These are phyloP conservation scores for Echria macrotheca DNA, from an alignment of 495 filamentous ascomycete genomes.

Conservation along the genomic window DNA sequence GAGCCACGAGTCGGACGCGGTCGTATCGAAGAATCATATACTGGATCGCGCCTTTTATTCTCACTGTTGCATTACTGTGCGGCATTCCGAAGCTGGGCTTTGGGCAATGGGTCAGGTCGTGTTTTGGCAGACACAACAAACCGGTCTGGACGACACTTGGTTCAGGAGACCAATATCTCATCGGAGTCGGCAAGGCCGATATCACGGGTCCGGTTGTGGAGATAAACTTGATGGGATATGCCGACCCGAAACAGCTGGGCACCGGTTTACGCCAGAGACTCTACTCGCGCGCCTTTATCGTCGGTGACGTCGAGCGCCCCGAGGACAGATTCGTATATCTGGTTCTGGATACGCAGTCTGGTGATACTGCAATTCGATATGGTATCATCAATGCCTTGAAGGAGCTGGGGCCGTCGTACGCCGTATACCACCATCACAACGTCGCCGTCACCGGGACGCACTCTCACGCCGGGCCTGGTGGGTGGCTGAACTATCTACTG, in stretches of 20 bases:
- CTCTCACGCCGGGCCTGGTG: slow-evolving; percentile 85
- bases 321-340: slow-evolving; percentile 81
- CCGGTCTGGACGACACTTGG: too few species aligned
- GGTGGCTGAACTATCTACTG: slow-evolving; percentile 93
- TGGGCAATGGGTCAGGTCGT: background rate
- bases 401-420: slow-evolving; percentile 45
- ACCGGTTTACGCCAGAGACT: slow-evolving; percentile 79
- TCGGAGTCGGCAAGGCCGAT: slow-evolving; percentile 94
- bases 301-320: slow-evolving; percentile 64
- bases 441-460: slow-evolving; percentile 90
- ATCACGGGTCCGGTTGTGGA: slow-evolving; percentile 74
- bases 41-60: background rate
- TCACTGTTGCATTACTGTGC: background rate
- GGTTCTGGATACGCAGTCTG: slow-evolving; percentile 73
- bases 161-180: slow-evolving; percentile 54
- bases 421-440: slow-evolving; percentile 67
- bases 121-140: too few species aligned
- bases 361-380: slow-evolving; percentile 84
- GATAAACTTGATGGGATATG: slow-evolving; percentile 63
- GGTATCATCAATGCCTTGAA: slow-evolving; percentile 73
- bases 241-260: slow-evolving; percentile 68
- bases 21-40: background rate
- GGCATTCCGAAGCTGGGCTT: background rate
- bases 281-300: slow-evolving; percentile 84
- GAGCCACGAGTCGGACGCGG: background rate